Evolutionary conservation across 225 moss, liverwort and hornwort species (phyloP).

Genomic region (Antitrichia curtipendula): DNA sequence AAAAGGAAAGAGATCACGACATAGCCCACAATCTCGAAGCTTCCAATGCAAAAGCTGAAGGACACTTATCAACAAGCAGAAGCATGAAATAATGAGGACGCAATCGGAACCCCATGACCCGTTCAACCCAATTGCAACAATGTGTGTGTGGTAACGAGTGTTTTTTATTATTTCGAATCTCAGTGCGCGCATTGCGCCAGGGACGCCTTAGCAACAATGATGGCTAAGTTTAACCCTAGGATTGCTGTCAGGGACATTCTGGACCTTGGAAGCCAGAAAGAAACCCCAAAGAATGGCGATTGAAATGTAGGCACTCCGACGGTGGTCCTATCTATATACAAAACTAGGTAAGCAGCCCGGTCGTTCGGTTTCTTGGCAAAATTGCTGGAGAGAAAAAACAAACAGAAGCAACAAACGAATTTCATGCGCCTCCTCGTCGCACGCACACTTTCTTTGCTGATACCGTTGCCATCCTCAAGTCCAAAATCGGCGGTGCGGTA

Average conservation of each 20-base stretch:
- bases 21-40: not conserved
- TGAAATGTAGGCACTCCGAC: constrained; percentile 7
- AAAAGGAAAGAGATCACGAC: not conserved
- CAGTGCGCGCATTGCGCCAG: constrained; percentile 6
- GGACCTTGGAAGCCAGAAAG: constrained; percentile 18
- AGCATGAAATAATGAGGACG: not conserved
- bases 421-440: not conserved
- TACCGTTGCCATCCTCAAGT: not conserved
- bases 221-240: constrained; percentile 4
- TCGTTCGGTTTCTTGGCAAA: constrained; percentile 19
- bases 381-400: constrained; percentile 14
- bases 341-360: not conserved
- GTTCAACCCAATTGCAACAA: not conserved
- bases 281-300: constrained; percentile 38
- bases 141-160: not conserved
- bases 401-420: not conserved
- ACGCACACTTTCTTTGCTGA: not conserved
- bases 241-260: constrained; percentile 28
- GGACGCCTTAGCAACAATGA: constrained; percentile 9
- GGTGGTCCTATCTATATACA: constrained; percentile 14
- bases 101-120: not conserved
- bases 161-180: constrained; percentile 17
- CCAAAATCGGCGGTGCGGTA: constrained; percentile 4
- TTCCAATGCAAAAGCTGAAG: not conserved
- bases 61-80: not conserved